phyloP scores from a whole-genome alignment of 805 yeast species.

The Yarrowia osloensis region DNA sequence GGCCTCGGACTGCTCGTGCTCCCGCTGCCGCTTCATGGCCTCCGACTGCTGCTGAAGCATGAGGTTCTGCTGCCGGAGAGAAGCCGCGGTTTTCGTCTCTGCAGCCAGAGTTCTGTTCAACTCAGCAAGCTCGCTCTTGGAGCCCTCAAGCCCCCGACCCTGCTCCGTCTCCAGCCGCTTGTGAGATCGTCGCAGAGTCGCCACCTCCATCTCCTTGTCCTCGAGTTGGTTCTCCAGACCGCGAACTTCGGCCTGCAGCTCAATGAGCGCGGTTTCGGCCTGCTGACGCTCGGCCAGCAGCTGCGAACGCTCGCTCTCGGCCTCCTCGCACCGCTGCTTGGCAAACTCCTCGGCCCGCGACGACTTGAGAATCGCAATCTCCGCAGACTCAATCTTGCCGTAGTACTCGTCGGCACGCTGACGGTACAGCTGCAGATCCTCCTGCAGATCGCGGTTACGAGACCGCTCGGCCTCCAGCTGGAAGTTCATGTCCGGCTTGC shows the following conservation, averaged over 20 bases:
- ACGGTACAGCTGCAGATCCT: slow-evolving; percentile 62
- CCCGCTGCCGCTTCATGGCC: slow-evolving; percentile 9
- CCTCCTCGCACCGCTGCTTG: slow-evolving; percentile 55
- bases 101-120: slow-evolving; percentile 34
- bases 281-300: slow-evolving; percentile 55
- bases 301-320: slow-evolving; percentile 49
- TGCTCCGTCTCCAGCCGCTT: slow-evolving; percentile 6
- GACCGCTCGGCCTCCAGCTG: slow-evolving; percentile 57
- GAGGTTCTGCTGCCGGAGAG: slow-evolving; percentile 1
- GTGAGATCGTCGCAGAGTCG: slow-evolving; percentile 1
- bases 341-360: slow-evolving; percentile 61
- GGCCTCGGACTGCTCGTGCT: slow-evolving; percentile 16
- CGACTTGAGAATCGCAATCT: slow-evolving; percentile 65
- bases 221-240: slow-evolving; percentile 58
- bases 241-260: slow-evolving; percentile 53
- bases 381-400: slow-evolving; percentile 74
- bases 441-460: slow-evolving; percentile 58
- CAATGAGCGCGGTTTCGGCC: slow-evolving; percentile 56
- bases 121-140: slow-evolving; percentile 36
- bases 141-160: slow-evolving; percentile 1
- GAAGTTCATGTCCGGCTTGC: slow-evolving; percentile 48
- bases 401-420: slow-evolving; percentile 73
- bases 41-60: slow-evolving; percentile 13
- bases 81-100: background rate
- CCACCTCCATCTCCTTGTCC: slow-evolving; percentile 54